Evolutionary conservation across 495 filamentous ascomycete genomes (phyloP), one percentile per base, ranked within the genome.

Genomic region (Polyplosphaeria fusca): DNA sequence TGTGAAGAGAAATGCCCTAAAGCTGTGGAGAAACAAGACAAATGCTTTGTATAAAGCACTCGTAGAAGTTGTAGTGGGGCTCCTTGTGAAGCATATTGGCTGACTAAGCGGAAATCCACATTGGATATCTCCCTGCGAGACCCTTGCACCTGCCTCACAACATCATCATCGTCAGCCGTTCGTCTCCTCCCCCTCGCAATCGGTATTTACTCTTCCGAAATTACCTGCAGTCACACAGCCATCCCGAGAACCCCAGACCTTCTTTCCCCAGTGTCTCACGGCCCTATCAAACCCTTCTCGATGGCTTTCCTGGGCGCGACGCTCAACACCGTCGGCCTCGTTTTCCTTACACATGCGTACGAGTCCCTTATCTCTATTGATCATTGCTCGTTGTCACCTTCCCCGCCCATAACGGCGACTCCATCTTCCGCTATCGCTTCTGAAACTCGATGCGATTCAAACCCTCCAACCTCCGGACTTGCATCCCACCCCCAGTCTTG

Each of bases 321-420:
- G 5, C 49, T 76, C 39, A 73, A 68, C 49, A 42, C 57, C 30
- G 14, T 73, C 24, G 73, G 73, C 49, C 30, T 69, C 12, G 9
- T 76, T 40, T 68, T 76, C 54, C 64, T 76, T 35, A 58, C 67
- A 38, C 73, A 76, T 50, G 73, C 73, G 73, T 76, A 74, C 54
- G 70, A 30, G n/a, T 46, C 20, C 39, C 43, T n/a, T 53, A 60
- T 60, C 49, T 13, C 23, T 22, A 38, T 60, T 26, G 7, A 43
- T 48, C 47, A 60, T 48, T 18, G 0, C 23, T 28, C 47, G 3
- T 32, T 44, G 44, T 52, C 50, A 53, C 27, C 32, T 37, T n/a
- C 13, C 26, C n/a, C 47, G n/a, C 4, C 43, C 19, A 5, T 9
- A 35, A 35, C 30, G n/a, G 9, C 30, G n/a, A 7, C 24, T 38